A percentile compares a stretch with the other conserved stretches of the same genome.
Conservation (phyloP, 2,329 filamentous ascomycete genomes). For the Neopestalotiopsis clavispora region DNA sequence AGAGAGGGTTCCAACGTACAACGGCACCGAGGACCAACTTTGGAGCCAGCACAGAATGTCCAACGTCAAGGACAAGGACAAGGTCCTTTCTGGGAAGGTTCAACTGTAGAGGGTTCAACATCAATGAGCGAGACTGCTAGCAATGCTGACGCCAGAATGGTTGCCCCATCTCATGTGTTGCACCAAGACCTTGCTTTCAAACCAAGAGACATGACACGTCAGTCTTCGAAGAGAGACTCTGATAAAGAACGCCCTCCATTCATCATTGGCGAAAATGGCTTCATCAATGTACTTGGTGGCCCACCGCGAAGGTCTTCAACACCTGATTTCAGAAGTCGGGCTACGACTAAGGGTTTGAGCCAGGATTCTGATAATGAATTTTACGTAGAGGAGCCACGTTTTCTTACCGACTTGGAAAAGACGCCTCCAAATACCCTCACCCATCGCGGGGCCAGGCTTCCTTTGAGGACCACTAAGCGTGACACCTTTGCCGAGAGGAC, state of each 20-base stretch:
- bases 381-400: slow-evolving; percentile 18
- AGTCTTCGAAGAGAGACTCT: slow-evolving; percentile 28
- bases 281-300: slow-evolving; percentile 31
- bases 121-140: slow-evolving; percentile 38
- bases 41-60: slow-evolving; percentile 29
- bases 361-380: slow-evolving; percentile 14
- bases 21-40: slow-evolving; percentile 27
- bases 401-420: slow-evolving; percentile 15
- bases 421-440: slow-evolving; percentile 17
- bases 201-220: slow-evolving; percentile 30
- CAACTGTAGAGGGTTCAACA: slow-evolving; percentile 36
- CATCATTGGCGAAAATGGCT: slow-evolving; percentile 32
- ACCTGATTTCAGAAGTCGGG: slow-evolving; percentile 30
- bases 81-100: slow-evolving; percentile 38
- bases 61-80: slow-evolving; percentile 27
- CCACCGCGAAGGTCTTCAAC: slow-evolving; percentile 36
- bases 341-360: background rate
- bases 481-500: slow-evolving; percentile 11
- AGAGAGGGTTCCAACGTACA: slow-evolving; percentile 31
- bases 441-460: slow-evolving; percentile 14
- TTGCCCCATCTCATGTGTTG: slow-evolving; percentile 27
- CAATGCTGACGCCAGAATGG: slow-evolving; percentile 32
- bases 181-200: slow-evolving; percentile 26
- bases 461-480: slow-evolving; percentile 18
- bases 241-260: slow-evolving; percentile 29